A percentile compares a stretch with the other conserved stretches of the same genome.
Conservation (phyloP, 1,139 yeast species). For the Yamadazyma membranifaciens region DNA sequence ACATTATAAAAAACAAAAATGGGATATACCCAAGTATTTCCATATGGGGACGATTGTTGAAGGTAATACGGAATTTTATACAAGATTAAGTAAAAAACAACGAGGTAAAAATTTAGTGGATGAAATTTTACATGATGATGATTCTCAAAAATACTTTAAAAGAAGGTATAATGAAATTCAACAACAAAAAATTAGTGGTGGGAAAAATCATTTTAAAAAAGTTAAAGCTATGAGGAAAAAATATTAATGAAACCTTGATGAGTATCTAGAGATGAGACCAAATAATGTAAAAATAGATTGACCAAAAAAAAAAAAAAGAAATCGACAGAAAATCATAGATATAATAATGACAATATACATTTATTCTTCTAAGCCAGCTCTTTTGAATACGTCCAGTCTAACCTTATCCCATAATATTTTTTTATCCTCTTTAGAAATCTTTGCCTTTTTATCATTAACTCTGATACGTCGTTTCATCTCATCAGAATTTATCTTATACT, state of each 20-base stretch:
- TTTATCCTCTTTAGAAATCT: constrained; percentile 42
- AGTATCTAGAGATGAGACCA: too few species aligned
- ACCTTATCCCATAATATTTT: constrained; percentile 50
- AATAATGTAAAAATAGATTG: too few species aligned
- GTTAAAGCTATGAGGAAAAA: constrained; percentile 61
- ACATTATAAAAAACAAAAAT: constrained; percentile 86
- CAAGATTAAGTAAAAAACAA: constrained; percentile 66
- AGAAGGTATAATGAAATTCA: constrained; percentile 83
- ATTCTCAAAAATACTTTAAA: constrained; percentile 74
- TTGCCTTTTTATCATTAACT: constrained; percentile 28
- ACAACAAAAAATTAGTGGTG: constrained; percentile 70
- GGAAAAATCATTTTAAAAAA: constrained; percentile 65
- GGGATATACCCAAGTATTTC: constrained; percentile 78
- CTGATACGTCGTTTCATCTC: constrained; percentile 29
- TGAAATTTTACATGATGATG: constrained; percentile 74
- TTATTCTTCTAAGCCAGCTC: constrained; percentile 44
- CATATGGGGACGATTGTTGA: constrained; percentile 88
- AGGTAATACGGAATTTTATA: constrained; percentile 75
- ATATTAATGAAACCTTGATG: constrained; percentile 21
- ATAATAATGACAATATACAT: constrained; percentile 1
- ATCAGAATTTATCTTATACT: constrained; percentile 42
- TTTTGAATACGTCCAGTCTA: constrained; percentile 45
- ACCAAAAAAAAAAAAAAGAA: background rate
- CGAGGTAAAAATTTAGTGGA: constrained; percentile 79
- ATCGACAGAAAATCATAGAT: background rate